Evolutionary conservation across 2,329 filamentous ascomycete species (phyloP).

Genomic region (Penicillium aurantiogriseum): DNA sequence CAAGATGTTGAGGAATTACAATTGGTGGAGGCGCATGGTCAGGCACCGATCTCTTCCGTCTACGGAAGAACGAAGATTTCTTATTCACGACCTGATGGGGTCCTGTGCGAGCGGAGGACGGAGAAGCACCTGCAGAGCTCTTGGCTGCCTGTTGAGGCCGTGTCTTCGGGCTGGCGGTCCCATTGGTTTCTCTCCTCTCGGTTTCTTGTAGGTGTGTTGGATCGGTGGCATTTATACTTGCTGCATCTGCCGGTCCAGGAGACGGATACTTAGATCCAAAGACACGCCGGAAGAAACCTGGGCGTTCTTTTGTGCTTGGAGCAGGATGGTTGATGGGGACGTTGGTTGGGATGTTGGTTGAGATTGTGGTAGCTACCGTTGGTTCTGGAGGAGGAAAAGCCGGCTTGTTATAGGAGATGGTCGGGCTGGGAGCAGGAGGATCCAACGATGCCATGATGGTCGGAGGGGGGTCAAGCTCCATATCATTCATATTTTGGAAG

Average conservation of each 20-base stretch:
- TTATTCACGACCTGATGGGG: constrained; percentile 72
- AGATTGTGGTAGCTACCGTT: constrained; percentile 29
- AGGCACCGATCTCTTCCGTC: constrained; percentile 83
- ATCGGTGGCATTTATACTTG: constrained; percentile 20
- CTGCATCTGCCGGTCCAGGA: constrained; percentile 21
- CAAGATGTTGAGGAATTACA: constrained; percentile 46
- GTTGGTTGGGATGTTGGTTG: not conserved
- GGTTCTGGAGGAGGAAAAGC: constrained; percentile 42
- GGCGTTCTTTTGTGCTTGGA: constrained; percentile 62
- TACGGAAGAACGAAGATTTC: constrained; percentile 87
- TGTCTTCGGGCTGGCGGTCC: constrained; percentile 22
- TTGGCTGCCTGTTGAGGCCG: constrained; percentile 30
- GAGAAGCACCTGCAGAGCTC: constrained; percentile 20
- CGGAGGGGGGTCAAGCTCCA: constrained; percentile 38
- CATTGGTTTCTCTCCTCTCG: constrained; percentile 25
- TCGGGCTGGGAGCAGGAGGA: constrained; percentile 53
- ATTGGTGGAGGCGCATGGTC: constrained; percentile 64
- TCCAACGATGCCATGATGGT: constrained; percentile 47
- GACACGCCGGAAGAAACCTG: constrained; percentile 88
- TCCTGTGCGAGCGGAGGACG: constrained; percentile 32
- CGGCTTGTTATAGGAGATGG: constrained; percentile 52
- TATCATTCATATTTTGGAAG: constrained; percentile 26
- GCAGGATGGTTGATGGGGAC: not conserved
- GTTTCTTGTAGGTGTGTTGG: constrained; percentile 24
- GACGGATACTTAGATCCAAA: constrained; percentile 68